phyloP scores from a whole-genome alignment of 2,329 filamentous ascomycete species.

The Daldinia eschscholtzii region DNA sequence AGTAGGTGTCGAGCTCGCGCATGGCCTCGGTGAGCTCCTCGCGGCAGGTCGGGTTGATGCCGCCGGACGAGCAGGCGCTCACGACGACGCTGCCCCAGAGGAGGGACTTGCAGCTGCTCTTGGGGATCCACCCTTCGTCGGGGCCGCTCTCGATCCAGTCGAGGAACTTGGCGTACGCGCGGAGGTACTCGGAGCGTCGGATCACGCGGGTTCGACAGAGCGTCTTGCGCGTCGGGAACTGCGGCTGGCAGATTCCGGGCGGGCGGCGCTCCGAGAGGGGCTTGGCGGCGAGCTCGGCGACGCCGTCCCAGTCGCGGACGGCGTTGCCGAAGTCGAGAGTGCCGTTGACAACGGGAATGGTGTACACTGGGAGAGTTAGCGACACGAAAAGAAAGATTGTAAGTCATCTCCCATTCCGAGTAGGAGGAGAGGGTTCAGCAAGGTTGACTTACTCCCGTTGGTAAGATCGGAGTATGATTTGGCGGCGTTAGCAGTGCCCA shows the following conservation, averaged over 20 bases:
- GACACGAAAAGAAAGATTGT: background rate
- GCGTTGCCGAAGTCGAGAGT: constrained; percentile 24
- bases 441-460: constrained; percentile 34
- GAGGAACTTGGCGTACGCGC: constrained; percentile 24
- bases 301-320: constrained; percentile 10
- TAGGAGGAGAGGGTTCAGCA: background rate
- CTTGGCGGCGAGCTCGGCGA: background rate
- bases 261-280: background rate
- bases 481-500: constrained; percentile 7
- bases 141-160: constrained; percentile 36
- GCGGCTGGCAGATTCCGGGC: constrained; percentile 22
- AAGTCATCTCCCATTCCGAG: background rate
- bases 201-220: constrained; percentile 26
- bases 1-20: constrained; percentile 36
- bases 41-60: constrained; percentile 32
- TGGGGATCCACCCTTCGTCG: constrained; percentile 31
- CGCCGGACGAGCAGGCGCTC: constrained; percentile 20
- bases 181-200: constrained; percentile 21
- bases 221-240: constrained; percentile 32
- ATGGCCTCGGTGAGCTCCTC: constrained; percentile 35
- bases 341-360: constrained; percentile 28
- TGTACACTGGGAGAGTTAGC: constrained; percentile 23
- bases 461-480: constrained; percentile 14
- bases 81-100: constrained; percentile 20
- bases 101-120: constrained; percentile 28